Evolutionary conservation across 78 protist species (phyloP).

Genomic region (Dictyostelium intermedium): DNA sequence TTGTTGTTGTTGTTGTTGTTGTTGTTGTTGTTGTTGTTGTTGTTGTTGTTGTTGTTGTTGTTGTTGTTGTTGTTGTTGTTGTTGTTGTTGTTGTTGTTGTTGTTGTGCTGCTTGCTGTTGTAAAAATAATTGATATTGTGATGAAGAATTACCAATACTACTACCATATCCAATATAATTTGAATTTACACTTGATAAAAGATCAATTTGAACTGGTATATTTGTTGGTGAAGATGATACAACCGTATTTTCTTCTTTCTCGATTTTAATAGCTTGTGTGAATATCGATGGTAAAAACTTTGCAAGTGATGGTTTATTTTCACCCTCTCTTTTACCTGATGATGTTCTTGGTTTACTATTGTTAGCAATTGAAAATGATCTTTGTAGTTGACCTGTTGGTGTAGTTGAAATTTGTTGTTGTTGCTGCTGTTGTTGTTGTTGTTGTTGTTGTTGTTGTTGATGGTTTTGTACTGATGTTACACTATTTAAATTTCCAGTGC

Average conservation of each 20-base stretch:
- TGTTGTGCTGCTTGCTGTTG: not conserved
- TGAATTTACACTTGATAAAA: constrained; percentile 15
- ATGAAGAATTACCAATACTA: constrained; percentile 9
- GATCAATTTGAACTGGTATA: not conserved
- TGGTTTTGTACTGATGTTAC: not conserved
- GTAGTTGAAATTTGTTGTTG: not conserved
- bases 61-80: not conserved
- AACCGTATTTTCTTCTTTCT: not conserved
- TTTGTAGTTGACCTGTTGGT: not conserved
- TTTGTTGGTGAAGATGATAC: not conserved
- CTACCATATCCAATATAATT: not conserved
- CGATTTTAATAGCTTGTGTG: not conserved
- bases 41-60: constrained; percentile 4
- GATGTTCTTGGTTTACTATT: not conserved
- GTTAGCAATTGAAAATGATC: not conserved
- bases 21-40: not conserved
- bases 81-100: not conserved
- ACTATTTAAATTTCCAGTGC: not conserved
- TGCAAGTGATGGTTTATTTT: not conserved
- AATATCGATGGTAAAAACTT: constrained; percentile 15
- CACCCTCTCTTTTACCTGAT: constrained; percentile 10
- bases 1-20: not conserved
- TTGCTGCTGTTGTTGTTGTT: not conserved
- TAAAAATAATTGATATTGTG: not conserved
- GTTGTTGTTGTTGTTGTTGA: not conserved